Evolutionary conservation across 495 filamentous ascomycete genomes (phyloP), one percentile per base, ranked within the genome.

Genomic region (Aspergillus ostianus): DNA sequence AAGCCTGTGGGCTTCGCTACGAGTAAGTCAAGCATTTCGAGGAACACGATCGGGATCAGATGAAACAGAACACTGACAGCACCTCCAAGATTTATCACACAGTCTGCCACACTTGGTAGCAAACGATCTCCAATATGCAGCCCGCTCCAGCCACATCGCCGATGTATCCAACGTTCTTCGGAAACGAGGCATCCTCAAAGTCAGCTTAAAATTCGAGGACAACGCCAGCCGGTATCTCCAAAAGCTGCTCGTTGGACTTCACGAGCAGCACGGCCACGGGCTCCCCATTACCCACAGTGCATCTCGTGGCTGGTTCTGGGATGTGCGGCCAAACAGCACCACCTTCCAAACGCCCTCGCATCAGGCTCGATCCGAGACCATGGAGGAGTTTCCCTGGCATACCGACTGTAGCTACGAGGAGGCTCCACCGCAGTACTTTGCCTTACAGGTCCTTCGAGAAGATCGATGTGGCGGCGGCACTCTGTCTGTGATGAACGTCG

Each of bases 321-420:
- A 77, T 50, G 60, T 76, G 21, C 67, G 68, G 44, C 67, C 72
- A 4, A 55, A 58, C 17, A 26, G 36, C 17, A 21, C 12, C 0
- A 53, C 5, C 3, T 63, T 65, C 30, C 61, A 66, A 49, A 65
- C 51, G 21, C 48, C 57, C 9, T 13, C 21, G 0, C 62, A 68
- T 23, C 62, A 66, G 47, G 74, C 74, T 4, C 61, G 74, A 32
- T 78, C 75, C 3, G 71, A 77, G 54, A 77, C 74, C 6, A 67
- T 62, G 50, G 7, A 60, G 17, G 52, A 57, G 10, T 77, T 80
- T 50, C 61, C 66, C n/a, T 78, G 77, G 77, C 77, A 80, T 57
- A 75, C 74, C 21, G 76, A 78, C 52, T 73, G 74, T 41, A 74
- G 75, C 44, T 80, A 74, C 47, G 77, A 78, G 45, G 30, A 52